A percentile compares a stretch with the other conserved stretches of the same genome.
Evolutionary conservation across 106 monocot genomes (phyloP).

Genomic region (Iris macrosiphon): DNA sequence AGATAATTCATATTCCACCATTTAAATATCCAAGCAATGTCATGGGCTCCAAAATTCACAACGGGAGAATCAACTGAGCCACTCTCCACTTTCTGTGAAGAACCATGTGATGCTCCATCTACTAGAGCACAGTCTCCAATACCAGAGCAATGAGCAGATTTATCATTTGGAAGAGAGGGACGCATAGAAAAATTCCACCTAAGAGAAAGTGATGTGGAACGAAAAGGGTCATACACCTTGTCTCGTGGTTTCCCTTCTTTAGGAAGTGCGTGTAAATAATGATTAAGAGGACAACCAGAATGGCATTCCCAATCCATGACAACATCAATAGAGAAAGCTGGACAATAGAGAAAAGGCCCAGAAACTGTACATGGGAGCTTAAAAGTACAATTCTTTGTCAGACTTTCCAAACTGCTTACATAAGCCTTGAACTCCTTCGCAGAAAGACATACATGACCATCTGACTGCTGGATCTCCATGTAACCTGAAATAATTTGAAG

Average conservation of each 20-base stretch:
- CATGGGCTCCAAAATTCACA: conserved; percentile 75
- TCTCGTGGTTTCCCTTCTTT: conserved; percentile 62
- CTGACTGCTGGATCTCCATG: conserved; percentile 84
- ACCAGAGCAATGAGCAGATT: conserved; percentile 6
- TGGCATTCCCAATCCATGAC: conserved; percentile 94
- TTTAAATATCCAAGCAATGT: conserved; percentile 81
- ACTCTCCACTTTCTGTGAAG: conserved; percentile 19
- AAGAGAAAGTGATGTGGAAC: conserved; percentile 88
- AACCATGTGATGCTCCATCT: conserved; percentile 14
- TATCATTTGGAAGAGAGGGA: conserved; percentile 26
- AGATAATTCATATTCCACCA: conserved; percentile 78
- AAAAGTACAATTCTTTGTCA: conserved; percentile 60
- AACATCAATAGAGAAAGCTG: conserved; percentile 75
- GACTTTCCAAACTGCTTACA: conserved; percentile 65
- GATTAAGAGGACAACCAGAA: conserved; percentile 83
- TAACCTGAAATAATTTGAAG: conserved; percentile 62
- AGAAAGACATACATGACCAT: conserved; percentile 71
- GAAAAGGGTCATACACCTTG: conserved; percentile 87
- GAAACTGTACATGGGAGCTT: conserved; percentile 36
- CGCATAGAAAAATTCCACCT: conserved; percentile 76
- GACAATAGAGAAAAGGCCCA: conserved; percentile 57
- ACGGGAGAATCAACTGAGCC: conserved; percentile 46
- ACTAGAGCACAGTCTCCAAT: conserved; percentile 5
- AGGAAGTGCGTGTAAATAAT: conserved; percentile 90
- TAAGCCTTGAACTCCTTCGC: conserved; percentile 64